These are phyloP conservation scores for Orobanche coerulescens DNA, from an alignment of 257 asterid species.

Conservation along the genomic window DNA sequence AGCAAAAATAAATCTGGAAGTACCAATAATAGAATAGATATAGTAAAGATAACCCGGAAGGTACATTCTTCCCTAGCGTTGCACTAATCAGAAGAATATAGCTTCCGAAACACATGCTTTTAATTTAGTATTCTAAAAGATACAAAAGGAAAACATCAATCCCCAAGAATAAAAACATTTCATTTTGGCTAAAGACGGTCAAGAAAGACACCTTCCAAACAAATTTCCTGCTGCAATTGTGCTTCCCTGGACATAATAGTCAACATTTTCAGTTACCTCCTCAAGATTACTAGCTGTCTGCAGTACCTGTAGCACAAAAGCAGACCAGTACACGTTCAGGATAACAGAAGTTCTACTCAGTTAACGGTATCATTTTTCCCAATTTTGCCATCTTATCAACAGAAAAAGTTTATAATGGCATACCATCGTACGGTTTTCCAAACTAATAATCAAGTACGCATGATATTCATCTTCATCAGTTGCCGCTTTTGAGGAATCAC, in stretches of 20 bases:
- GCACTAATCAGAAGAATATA: conserved; percentile 10
- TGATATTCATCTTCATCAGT: conserved; percentile 96
- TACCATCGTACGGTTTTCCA: conserved; percentile 96
- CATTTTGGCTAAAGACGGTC: conserved; percentile 20
- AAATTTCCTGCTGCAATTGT: conserved; percentile 95
- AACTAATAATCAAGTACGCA: conserved; percentile 88
- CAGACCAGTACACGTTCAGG: conserved; percentile 8
- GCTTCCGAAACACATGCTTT: not conserved
- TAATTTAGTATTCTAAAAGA: not conserved
- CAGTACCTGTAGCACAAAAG: conserved; percentile 49
- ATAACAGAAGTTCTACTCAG: not conserved
- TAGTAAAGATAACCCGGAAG: not conserved
- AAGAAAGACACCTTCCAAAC: conserved; percentile 71
- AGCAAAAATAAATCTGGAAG: not conserved
- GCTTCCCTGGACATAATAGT: conserved; percentile 86
- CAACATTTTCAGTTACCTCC: conserved; percentile 99
- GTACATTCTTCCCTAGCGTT: not conserved
- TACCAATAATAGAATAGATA: not conserved
- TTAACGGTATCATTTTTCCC: conserved; percentile 5
- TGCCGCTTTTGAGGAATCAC: conserved; percentile 57
- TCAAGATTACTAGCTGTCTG: conserved; percentile 94
- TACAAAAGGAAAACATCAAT: conserved; percentile 2
- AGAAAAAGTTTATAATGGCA: conserved; percentile 12
- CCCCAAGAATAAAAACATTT: conserved; percentile 8
- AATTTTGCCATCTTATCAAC: conserved; percentile 9